Evolutionary conservation across 352 stramenopile genomes (phyloP).

Genomic region (Blastocystis sp.): DNA sequence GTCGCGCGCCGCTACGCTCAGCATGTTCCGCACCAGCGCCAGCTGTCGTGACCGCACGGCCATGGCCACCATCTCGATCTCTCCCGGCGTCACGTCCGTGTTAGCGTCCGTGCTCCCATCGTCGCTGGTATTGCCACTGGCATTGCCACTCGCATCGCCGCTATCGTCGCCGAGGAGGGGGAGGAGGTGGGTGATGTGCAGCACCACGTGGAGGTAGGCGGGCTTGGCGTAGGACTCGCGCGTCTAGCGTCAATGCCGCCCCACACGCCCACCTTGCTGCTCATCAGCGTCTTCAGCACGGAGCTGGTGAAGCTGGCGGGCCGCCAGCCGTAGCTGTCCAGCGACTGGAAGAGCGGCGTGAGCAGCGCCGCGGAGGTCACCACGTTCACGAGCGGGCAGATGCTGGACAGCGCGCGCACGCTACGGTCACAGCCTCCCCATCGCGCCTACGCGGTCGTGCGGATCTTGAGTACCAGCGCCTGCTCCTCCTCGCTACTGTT

Average conservation of each 20-base stretch:
- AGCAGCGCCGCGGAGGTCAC: slow-evolving; percentile 33
- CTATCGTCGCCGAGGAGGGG: neutral
- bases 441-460: slow-evolving; percentile 3
- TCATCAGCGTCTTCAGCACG: slow-evolving; percentile 6
- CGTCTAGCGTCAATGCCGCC: neutral
- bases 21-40: neutral
- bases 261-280: slow-evolving; percentile 11
- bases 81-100: neutral
- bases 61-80: slow-evolving; percentile 32
- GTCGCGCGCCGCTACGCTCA: neutral
- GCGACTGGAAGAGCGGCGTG: slow-evolving; percentile 31
- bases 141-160: neutral
- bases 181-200: slow-evolving; percentile 13
- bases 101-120: neutral
- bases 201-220: slow-evolving; percentile 27
- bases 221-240: slow-evolving; percentile 42
- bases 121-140: neutral
- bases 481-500: neutral
- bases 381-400: slow-evolving; percentile 35
- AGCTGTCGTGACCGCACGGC: neutral
- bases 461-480: neutral
- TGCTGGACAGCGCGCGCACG: slow-evolving; percentile 5
- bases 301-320: slow-evolving; percentile 8
- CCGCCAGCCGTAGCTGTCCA: slow-evolving; percentile 36
- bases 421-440: neutral